Conservation (phyloP, 345 rosid genomes). For the Citrus maxima region DNA sequence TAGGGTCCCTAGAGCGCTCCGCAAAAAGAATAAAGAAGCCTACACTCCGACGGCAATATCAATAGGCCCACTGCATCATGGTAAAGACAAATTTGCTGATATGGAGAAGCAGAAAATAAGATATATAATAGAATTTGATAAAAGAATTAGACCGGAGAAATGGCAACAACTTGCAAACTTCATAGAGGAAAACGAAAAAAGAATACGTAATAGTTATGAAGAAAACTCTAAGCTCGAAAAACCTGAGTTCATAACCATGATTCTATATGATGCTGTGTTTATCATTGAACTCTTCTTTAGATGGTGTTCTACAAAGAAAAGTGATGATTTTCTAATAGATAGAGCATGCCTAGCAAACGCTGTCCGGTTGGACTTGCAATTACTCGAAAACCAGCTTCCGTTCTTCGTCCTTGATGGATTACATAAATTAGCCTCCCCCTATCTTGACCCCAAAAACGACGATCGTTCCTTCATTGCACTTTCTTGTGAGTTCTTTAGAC, state of each 20-base stretch:
- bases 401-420: not conserved
- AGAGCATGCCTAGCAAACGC: accelerated
- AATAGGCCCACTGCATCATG: not conserved
- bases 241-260: not conserved
- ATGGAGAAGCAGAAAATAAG: not conserved
- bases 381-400: not conserved
- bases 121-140: not conserved
- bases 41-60: too few species aligned
- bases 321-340: not conserved
- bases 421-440: not conserved
- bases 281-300: not conserved
- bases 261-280: not conserved
- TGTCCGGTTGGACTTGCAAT: not conserved
- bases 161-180: not conserved
- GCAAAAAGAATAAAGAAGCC: too few species aligned
- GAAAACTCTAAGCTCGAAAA: not conserved
- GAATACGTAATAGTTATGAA: not conserved
- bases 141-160: accelerated
- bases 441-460: too few species aligned
- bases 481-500: too few species aligned
- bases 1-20: too few species aligned
- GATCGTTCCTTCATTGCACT: too few species aligned
- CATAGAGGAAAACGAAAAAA: not conserved
- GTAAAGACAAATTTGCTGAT: not conserved
- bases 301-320: accelerated